phyloP scores from a whole-genome alignment of 495 filamentous ascomycete species.

The Penicillium angulare region DNA sequence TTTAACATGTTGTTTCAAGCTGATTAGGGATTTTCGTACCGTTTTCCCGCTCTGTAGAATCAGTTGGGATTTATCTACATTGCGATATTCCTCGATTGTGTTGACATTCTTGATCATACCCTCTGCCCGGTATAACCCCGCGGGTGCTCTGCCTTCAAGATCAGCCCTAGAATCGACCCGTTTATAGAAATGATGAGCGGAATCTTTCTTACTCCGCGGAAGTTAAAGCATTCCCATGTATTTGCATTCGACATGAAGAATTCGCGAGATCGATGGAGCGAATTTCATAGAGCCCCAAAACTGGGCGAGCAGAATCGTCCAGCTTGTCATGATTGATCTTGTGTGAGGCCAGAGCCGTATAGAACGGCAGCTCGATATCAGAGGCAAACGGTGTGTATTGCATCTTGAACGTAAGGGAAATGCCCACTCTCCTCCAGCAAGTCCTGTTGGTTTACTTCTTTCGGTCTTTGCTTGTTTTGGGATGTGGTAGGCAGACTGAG shows the following conservation, averaged over 20 bases:
- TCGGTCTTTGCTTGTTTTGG: neutral
- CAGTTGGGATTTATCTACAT: conserved; percentile 66
- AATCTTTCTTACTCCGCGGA: conserved; percentile 62
- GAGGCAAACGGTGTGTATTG: conserved; percentile 83
- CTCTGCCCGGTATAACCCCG: conserved; percentile 76
- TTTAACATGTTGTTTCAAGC: neutral
- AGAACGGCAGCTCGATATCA: conserved; percentile 94
- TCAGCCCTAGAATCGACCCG: conserved; percentile 4
- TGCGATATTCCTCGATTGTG: conserved; percentile 89
- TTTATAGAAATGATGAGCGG: neutral
- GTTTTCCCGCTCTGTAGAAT: conserved; percentile 72
- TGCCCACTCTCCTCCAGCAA: neutral
- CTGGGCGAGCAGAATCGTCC: conserved; percentile 80
- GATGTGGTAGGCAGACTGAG: too few relatives aligned
- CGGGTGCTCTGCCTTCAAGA: conserved; percentile 57
- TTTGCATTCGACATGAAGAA: conserved; percentile 78
- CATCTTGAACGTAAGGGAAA: conserved; percentile 25
- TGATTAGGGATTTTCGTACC: conserved; percentile 44
- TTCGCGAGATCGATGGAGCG: conserved; percentile 65
- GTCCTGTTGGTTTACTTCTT: neutral
- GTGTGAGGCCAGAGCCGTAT: conserved; percentile 77
- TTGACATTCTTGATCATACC: conserved; percentile 96
- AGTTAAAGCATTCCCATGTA: conserved; percentile 81
- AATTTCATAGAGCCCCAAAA: conserved; percentile 89
- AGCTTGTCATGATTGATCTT: conserved; percentile 98